Evolutionary conservation across 1,139 yeast species (phyloP), one percentile per base, ranked within the genome.

Genomic region (Suhomyces anneliseae): DNA sequence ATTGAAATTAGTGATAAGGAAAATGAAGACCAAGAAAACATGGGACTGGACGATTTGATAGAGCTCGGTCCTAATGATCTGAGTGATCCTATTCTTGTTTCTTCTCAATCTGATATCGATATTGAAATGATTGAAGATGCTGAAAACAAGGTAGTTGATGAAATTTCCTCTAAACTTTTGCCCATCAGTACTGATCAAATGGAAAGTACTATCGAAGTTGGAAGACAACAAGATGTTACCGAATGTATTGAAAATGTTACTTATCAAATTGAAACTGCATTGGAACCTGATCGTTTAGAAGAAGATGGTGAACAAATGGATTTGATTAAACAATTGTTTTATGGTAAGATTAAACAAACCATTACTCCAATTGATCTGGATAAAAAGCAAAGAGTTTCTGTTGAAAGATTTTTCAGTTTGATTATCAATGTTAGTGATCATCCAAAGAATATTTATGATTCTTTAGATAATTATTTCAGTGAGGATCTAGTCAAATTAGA

Each of bases 221-320:
- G 97, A 3, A 78, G 96, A 55, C 99, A 93, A 64, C 99, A 93
- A 64, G 99, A 93, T 70, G 98, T 93, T 14, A 90, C 97, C 0
- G 99, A 93, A 63, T 92, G 98, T 66, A 90, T 93, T 58, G 96
- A 92, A 48, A 93, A 93, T 64, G 97, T 93, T 5, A 74, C 92
- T n/a, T 88, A 85, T 54, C 98, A 92, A 63, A 72, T 92, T 31
- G 97, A 92, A 61, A 89, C 96, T n/a, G 95, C 97, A 0, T 74
- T 87, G 51, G 82, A 81, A 41, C 96, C 97, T 0, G 73, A 74
- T 11, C 64, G 65, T 2, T 69, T 87, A 34, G 88, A 83, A 45
- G 82, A 78, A 3, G 95, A 87, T 58, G 85, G 88, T 19, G 97
- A 92, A 61, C 97, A 92, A 60, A 65, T 76, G 42, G 98, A 92